Evolutionary conservation across 2,329 filamentous ascomycete genomes (phyloP).

Genomic region (Fusarium sp.): DNA sequence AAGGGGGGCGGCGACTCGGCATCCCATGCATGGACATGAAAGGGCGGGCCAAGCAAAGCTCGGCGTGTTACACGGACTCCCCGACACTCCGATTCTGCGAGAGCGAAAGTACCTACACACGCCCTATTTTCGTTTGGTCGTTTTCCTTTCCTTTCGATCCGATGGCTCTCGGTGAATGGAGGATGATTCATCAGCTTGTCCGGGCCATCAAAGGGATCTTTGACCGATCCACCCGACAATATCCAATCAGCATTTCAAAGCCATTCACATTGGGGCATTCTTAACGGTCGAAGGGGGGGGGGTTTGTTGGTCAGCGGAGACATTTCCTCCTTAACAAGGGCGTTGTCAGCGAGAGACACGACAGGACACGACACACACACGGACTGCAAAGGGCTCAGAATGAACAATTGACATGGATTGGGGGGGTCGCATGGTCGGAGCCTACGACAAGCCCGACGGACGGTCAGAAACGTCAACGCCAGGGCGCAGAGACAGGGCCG

Average conservation of each 20-base stretch:
- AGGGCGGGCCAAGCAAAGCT: not conserved
- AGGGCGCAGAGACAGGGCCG: conserved; percentile 30
- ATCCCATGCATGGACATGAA: not conserved
- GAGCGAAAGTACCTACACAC: not conserved
- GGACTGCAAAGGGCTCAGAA: conserved; percentile 4
- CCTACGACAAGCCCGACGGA: conserved; percentile 17
- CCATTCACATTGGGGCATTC: conserved; percentile 20
- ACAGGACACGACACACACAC: not conserved
- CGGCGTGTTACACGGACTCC: conserved; percentile 9
- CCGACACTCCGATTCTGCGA: not conserved
- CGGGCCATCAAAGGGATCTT: conserved; percentile 30
- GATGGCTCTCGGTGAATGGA: conserved; percentile 16
- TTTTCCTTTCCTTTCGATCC: conserved; percentile 12
- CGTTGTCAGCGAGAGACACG: conserved; percentile 19
- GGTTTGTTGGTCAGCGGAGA: conserved; percentile 30
- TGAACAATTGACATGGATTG: conserved; percentile 6
- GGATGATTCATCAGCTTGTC: conserved; percentile 41
- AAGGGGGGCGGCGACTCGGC: conserved; percentile 17
- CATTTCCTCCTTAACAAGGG: conserved; percentile 1
- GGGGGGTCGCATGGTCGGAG: conserved; percentile 8
- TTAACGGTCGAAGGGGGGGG: conserved; percentile 11
- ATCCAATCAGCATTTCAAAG: conserved; percentile 24
- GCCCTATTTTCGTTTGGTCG: not conserved
- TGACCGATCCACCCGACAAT: conserved; percentile 31
- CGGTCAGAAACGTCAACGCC: conserved; percentile 23